A percentile compares a stretch with the other conserved stretches of the same genome.
These are phyloP conservation scores for Dothistroma septosporum DNA, from an alignment of 2,329 filamentous ascomycete genomes.

Conservation along the genomic window DNA sequence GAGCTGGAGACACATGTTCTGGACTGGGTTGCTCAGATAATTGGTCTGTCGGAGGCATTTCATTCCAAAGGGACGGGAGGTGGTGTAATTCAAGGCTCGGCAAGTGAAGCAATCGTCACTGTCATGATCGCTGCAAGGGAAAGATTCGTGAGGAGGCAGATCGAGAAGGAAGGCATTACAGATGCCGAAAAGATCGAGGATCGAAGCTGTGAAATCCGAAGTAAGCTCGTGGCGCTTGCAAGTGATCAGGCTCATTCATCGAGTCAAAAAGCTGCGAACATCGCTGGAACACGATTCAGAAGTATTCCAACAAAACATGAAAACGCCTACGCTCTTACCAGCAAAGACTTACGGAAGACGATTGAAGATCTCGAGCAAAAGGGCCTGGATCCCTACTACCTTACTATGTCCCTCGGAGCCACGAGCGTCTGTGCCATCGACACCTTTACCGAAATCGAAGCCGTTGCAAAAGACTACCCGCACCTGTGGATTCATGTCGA, in stretches of 20 bases:
- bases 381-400: constrained; percentile 78
- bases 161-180: constrained; percentile 46
- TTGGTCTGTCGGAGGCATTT: constrained; percentile 70
- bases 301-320: constrained; percentile 60
- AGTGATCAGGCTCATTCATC: constrained; percentile 77
- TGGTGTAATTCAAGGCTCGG: constrained; percentile 90
- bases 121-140: constrained; percentile 85
- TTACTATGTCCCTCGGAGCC: constrained; percentile 79
- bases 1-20: constrained; percentile 90
- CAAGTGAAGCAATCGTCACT: constrained; percentile 81
- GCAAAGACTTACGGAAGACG: constrained; percentile 55
- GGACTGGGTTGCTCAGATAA: constrained; percentile 79
- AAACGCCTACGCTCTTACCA: constrained; percentile 68
- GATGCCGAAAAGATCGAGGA: constrained; percentile 61
- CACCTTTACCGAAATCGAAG: constrained; percentile 67
- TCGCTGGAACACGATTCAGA: constrained; percentile 78
- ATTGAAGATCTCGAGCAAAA: constrained; percentile 63
- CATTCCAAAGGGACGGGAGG: constrained; percentile 72
- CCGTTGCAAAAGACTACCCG: constrained; percentile 51
- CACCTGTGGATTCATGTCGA: constrained; percentile 89
- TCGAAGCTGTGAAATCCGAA: constrained; percentile 60
- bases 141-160: constrained; percentile 63
- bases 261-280: constrained; percentile 80
- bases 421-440: constrained; percentile 87
- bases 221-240: constrained; percentile 73